Evolutionary conservation across 257 asterid genomes (phyloP).

Genomic region (Ajuga chamaepitys): DNA sequence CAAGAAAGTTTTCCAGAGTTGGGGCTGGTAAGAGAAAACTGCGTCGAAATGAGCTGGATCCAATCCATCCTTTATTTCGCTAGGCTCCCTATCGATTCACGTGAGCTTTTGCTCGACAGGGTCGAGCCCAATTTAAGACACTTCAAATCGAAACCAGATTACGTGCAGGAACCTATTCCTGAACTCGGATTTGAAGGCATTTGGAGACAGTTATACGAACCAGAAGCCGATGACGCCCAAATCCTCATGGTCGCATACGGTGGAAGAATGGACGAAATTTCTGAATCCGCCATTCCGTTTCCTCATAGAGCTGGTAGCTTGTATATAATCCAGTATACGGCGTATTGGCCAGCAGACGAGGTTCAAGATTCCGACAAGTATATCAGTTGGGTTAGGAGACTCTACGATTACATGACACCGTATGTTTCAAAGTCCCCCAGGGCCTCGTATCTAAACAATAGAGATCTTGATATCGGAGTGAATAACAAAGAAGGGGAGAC

Average conservation of each 20-base stretch:
- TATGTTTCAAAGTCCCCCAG: conserved; percentile 4
- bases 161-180: conserved; percentile 1
- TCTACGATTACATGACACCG: conserved; percentile 1
- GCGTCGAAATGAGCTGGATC: conserved; percentile 1
- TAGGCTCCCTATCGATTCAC: not conserved
- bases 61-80: not conserved
- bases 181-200: not conserved
- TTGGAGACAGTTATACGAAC: not conserved
- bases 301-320: conserved; percentile 4
- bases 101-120: not conserved
- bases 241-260: not conserved
- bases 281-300: no score
- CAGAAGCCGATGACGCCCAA: not conserved
- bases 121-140: not conserved
- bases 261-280: conserved; percentile 1
- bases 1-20: conserved; percentile 13
- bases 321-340: not conserved
- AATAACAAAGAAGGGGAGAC: not conserved
- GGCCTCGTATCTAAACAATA: not conserved
- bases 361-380: not conserved
- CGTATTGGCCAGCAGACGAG: not conserved
- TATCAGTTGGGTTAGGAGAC: not conserved
- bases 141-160: conserved; percentile 8
- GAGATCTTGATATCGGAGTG: conserved; percentile 12
- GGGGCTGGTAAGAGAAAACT: not conserved